Percentiles rank a stretch among this genome's conserved stretches.
Conservation (phyloP, 495 filamentous ascomycete genomes). For the Hyaloscypha bicolor region DNA sequence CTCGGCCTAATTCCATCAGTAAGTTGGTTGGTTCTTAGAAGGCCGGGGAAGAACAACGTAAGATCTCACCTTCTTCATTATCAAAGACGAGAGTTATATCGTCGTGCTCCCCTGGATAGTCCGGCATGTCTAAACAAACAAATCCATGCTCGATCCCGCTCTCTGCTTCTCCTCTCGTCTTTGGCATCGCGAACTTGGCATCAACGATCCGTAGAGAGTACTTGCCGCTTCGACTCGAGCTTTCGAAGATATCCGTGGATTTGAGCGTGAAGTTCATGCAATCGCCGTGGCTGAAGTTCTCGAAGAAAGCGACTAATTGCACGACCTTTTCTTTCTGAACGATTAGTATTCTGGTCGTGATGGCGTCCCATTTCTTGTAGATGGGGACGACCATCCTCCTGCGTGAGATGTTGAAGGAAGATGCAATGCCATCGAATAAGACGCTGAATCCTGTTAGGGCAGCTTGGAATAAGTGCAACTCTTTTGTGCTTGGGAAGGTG, state of each 20-base stretch:
- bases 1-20: conserved; percentile 29
- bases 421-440: conserved; percentile 72
- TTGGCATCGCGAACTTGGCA: conserved; percentile 86
- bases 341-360: conserved; percentile 72
- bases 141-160: conserved; percentile 59
- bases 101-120: conserved; percentile 88
- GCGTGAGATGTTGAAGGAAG: conserved; percentile 79
- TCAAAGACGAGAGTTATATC: conserved; percentile 87
- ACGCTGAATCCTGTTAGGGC: conserved; percentile 78
- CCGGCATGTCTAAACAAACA: conserved; percentile 80
- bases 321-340: conserved; percentile 70
- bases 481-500: conserved; percentile 53
- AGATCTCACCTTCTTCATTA: conserved; percentile 73
- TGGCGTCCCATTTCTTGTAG: conserved; percentile 87
- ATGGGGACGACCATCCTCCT: conserved; percentile 86
- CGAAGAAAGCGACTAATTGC: conserved; percentile 81
- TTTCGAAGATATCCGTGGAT: conserved; percentile 77
- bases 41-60: conserved; percentile 38
- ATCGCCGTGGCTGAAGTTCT: conserved; percentile 77
- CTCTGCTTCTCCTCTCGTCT: conserved; percentile 26
- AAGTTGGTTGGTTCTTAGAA: neutral
- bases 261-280: conserved; percentile 88
- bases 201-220: conserved; percentile 75
- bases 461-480: conserved; percentile 74
- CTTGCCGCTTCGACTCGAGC: conserved; percentile 65